Conservation (phyloP, 441 rosid species). For the Gossypium gossypioides region DNA sequence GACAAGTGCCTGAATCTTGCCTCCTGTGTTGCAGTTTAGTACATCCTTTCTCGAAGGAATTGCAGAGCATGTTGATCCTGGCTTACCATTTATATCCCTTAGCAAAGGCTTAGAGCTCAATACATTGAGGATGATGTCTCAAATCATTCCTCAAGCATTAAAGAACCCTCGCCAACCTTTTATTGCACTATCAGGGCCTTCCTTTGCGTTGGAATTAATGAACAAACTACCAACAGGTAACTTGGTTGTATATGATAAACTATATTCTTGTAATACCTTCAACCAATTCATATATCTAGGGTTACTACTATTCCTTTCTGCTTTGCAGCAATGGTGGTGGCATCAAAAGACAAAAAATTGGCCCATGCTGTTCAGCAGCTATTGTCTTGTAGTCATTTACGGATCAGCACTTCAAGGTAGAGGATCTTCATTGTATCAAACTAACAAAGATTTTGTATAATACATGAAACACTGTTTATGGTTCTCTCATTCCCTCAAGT, state of each 20-base stretch:
- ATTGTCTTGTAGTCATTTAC: slow-evolving; percentile 64
- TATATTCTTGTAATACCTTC: background rate
- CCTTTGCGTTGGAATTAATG: slow-evolving; percentile 85
- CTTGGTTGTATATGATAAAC: background rate
- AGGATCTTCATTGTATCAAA: slow-evolving; percentile 7
- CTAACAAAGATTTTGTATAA: background rate
- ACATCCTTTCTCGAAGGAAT: slow-evolving; percentile 68
- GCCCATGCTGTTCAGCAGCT: slow-evolving; percentile 77
- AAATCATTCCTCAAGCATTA: slow-evolving; percentile 66
- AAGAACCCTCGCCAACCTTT: slow-evolving; percentile 78
- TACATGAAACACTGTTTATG: background rate
- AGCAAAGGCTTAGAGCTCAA: slow-evolving; percentile 89
- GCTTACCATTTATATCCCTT: slow-evolving; percentile 81
- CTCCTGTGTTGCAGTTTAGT: slow-evolving; percentile 58
- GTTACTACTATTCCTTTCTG: background rate
- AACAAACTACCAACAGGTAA: slow-evolving; percentile 78
- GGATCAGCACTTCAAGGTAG: slow-evolving; percentile 87
- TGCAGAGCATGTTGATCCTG: slow-evolving; percentile 66
- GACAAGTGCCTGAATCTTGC: slow-evolving; percentile 13
- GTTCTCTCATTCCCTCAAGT: background rate
- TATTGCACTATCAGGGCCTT: slow-evolving; percentile 79
- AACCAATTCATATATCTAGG: slow-evolving; percentile 2
- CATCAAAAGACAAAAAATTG: slow-evolving; percentile 78
- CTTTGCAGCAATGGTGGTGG: slow-evolving; percentile 84
- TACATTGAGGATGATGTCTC: slow-evolving; percentile 89